Percentiles rank a stretch among this genome's conserved stretches.
Conservation (phyloP, 2,329 filamentous ascomycete species). For the Dichotomopilus funicola region DNA sequence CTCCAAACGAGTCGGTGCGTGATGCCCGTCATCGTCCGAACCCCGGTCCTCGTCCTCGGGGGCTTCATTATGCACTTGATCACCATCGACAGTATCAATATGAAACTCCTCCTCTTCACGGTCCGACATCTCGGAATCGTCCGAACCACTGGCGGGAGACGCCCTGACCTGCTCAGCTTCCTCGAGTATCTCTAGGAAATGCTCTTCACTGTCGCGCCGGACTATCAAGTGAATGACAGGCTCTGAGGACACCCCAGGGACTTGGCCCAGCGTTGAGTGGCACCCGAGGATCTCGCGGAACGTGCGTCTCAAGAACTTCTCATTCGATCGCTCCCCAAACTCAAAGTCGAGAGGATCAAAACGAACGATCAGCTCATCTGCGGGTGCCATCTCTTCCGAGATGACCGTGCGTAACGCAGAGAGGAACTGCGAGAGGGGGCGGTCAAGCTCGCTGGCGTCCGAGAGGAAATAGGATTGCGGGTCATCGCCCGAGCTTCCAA, state of each 20-base stretch:
- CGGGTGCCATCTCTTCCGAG: conserved; percentile 36
- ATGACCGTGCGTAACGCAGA: conserved; percentile 41
- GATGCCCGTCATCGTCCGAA: background rate
- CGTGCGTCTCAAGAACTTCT: conserved; percentile 21
- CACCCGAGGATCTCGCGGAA: conserved; percentile 24
- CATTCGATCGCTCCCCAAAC: conserved; percentile 37
- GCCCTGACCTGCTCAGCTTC: conserved; percentile 13
- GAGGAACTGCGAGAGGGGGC: conserved; percentile 40
- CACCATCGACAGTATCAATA: conserved; percentile 5
- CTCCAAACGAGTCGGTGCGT: background rate
- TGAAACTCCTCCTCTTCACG: conserved; percentile 4
- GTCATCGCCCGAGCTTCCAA: conserved; percentile 32
- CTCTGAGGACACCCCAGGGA: conserved; percentile 3
- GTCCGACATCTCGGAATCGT: conserved; percentile 13
- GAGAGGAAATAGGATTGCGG: conserved; percentile 41
- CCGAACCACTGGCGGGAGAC: conserved; percentile 5
- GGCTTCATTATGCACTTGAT: conserved; percentile 4
- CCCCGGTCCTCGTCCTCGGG: conserved; percentile 11
- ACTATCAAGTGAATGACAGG: conserved; percentile 20
- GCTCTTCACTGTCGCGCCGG: conserved; percentile 22
- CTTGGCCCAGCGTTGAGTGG: conserved; percentile 15
- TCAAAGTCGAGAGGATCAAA: conserved; percentile 47
- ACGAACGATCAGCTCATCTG: conserved; percentile 46
- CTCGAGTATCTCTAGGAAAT: conserved; percentile 20
- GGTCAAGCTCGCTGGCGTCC: conserved; percentile 36